These are phyloP conservation scores for Dioscorea zingiberensis DNA, from an alignment of 106 monocot genomes.

Conservation along the genomic window DNA sequence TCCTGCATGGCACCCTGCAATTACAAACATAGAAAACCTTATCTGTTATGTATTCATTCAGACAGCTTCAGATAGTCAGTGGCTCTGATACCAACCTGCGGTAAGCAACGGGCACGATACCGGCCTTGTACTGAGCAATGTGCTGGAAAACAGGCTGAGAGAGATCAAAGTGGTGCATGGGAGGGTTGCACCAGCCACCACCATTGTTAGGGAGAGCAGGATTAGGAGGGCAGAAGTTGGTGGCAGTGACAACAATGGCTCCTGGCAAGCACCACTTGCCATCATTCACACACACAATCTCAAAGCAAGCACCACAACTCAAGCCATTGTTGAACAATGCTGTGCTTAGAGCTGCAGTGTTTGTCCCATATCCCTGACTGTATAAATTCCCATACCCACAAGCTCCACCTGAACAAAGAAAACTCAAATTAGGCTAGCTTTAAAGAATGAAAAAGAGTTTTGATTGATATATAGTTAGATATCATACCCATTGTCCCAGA, in stretches of 20 bases:
- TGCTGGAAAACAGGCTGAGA: constrained; percentile 39
- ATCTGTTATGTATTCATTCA: too few species aligned
- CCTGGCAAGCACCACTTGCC: constrained; percentile 37
- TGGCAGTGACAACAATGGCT: constrained; percentile 62
- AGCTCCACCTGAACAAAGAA: constrained; percentile 40
- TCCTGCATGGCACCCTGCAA: constrained; percentile 51
- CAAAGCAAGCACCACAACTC: constrained; percentile 62
- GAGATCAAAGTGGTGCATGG: constrained; percentile 49
- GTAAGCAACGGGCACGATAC: constrained; percentile 54
- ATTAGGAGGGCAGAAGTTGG: constrained; percentile 93
- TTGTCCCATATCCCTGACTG: constrained; percentile 62
- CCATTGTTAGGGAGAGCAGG: constrained; percentile 44
- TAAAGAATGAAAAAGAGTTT: too few species aligned
- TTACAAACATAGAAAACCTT: background rate
- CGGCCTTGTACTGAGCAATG: constrained; percentile 38
- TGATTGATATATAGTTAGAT: too few species aligned
- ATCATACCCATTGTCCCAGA: constrained; percentile 74
- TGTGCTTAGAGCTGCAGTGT: constrained; percentile 62
- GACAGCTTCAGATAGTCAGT: too few species aligned
- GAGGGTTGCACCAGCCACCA: constrained; percentile 70
- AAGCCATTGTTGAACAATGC: constrained; percentile 55
- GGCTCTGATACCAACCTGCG: too few species aligned
- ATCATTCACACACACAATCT: constrained; percentile 36
- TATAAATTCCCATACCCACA: constrained; percentile 67
- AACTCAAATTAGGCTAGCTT: too few species aligned